Conservation (phyloP, 2,329 filamentous ascomycete species). For the Colletotrichum sp. region DNA sequence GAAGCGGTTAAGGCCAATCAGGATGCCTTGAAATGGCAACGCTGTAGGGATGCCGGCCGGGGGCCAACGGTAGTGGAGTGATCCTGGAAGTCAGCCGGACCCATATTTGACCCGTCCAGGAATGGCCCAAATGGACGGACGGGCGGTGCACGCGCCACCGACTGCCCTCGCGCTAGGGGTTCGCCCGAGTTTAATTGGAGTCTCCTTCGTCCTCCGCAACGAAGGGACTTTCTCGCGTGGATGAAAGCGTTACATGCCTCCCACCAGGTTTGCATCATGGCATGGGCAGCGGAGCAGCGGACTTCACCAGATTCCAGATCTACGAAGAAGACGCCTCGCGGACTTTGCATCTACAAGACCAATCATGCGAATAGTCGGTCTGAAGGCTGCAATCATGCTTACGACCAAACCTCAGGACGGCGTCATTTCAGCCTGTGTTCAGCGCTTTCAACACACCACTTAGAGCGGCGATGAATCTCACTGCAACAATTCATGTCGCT, state of each 20-base stretch:
- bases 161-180: background rate
- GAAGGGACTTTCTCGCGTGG: background rate
- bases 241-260: background rate
- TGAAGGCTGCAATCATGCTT: background rate
- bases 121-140: background rate
- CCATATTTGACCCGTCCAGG: constrained; percentile 7
- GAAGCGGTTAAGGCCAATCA: background rate
- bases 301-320: background rate
- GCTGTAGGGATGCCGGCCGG: background rate
- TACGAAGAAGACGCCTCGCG: background rate
- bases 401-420: background rate
- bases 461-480: background rate
- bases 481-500: background rate
- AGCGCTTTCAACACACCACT: background rate
- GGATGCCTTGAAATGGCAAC: background rate
- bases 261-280: background rate
- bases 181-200: background rate
- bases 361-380: background rate
- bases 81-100: constrained; percentile 2
- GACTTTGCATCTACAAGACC: background rate
- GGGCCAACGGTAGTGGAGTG: background rate
- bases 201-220: background rate
- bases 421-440: background rate
- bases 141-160: background rate
- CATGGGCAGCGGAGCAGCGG: background rate